Conservation (phyloP, 345 rosid species). For the Arabis hirsuta region DNA sequence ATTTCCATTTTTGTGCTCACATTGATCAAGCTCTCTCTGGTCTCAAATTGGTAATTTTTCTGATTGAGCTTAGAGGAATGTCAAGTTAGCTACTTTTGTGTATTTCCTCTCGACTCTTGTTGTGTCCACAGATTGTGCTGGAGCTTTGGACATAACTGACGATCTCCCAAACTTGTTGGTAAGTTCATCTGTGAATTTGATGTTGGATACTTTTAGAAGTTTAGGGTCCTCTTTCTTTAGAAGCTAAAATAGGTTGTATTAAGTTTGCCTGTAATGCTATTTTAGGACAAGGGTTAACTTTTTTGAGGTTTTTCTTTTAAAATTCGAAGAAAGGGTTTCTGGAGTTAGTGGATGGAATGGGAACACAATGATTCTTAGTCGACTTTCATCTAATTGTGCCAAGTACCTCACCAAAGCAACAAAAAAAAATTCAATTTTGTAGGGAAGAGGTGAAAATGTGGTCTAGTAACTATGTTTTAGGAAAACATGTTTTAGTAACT, state of each 20-base stretch:
- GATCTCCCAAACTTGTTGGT: constrained; percentile 92
- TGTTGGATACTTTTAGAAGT: constrained; percentile 27
- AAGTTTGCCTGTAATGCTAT: background rate
- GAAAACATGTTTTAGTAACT: too few species aligned
- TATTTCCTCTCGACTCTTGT: too few species aligned
- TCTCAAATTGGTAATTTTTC: constrained; percentile 71
- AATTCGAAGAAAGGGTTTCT: background rate
- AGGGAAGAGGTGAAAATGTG: constrained; percentile 11
- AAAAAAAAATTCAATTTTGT: background rate
- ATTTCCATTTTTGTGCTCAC: constrained; percentile 46
- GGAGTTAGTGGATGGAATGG: constrained; percentile 15
- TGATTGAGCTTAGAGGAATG: background rate
- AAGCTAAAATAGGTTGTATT: constrained; percentile 16
- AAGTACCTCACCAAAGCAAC: constrained; percentile 18
- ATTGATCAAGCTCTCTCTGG: constrained; percentile 89
- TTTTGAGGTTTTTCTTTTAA: background rate
- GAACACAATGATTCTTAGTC: constrained; percentile 1
- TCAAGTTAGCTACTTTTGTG: constrained; percentile 21
- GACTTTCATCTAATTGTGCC: constrained; percentile 19
- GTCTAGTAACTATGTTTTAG: background rate
- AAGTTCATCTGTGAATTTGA: constrained; percentile 35
- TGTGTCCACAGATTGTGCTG: constrained; percentile 47
- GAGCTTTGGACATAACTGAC: constrained; percentile 92
- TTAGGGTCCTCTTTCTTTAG: constrained; percentile 15
- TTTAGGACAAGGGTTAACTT: constrained; percentile 10